These are phyloP conservation scores for Komagataella populi DNA, from an alignment of 805 yeast genomes.

Conservation along the genomic window DNA sequence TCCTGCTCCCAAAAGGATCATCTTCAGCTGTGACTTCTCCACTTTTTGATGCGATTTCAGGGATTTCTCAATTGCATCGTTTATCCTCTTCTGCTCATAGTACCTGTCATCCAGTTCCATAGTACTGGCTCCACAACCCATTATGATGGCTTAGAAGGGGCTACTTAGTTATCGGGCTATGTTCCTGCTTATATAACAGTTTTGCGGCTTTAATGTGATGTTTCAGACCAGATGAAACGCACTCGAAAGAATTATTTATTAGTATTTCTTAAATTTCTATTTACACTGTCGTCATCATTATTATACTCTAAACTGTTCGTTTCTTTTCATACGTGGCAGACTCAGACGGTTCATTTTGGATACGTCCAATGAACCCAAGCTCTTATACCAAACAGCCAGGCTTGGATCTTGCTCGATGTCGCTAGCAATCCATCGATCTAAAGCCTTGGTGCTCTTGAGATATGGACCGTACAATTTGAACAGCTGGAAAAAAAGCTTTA, in stretches of 20 bases:
- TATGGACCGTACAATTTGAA: conserved; percentile 35
- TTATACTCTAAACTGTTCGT: neutral
- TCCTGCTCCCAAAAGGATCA: conserved; percentile 83
- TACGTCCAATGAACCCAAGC: neutral
- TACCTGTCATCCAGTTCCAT: neutral
- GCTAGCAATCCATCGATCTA: neutral
- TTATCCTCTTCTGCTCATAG: conserved; percentile 23
- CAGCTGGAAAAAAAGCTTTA: conserved; percentile 38
- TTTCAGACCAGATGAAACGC: neutral
- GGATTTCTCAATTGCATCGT: conserved; percentile 53
- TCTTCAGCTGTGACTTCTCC: conserved; percentile 48
- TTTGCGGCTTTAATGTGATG: neutral
- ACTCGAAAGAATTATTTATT: neutral
- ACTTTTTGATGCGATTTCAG: conserved; percentile 36
- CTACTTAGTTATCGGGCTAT: neutral
- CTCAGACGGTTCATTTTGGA: neutral
- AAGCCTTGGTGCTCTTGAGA: conserved; percentile 10
- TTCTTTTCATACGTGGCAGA: neutral
- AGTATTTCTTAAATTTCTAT: neutral
- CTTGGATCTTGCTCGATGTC: neutral
- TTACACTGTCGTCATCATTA: neutral
- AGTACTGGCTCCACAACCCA: neutral
- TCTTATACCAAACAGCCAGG: neutral
- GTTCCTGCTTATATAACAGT: neutral
- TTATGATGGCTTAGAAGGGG: neutral